Evolutionary conservation across 78 protist genomes (phyloP).

Genomic region (Pelomyxa schiedti): DNA sequence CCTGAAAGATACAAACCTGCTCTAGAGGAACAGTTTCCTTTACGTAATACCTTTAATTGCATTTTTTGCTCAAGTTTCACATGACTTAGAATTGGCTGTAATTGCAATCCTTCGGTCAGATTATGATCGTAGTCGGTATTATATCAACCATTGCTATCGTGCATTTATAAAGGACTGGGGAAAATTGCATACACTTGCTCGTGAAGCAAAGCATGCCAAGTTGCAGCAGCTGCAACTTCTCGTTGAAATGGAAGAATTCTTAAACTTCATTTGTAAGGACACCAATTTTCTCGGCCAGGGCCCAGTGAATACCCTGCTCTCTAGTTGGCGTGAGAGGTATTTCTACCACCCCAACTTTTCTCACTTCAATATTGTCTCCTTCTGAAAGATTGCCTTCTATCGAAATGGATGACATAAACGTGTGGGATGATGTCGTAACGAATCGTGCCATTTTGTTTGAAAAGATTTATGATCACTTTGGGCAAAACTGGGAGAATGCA

Average conservation of each 20-base stretch:
- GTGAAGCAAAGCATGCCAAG: slow-evolving; percentile 11
- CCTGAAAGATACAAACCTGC: slow-evolving; percentile 2
- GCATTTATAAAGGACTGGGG: slow-evolving; percentile 41
- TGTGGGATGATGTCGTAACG: slow-evolving; percentile 46
- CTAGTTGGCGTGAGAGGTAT: slow-evolving; percentile 27
- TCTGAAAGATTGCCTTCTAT: background rate
- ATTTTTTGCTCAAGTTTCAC: no score
- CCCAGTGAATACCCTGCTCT: slow-evolving; percentile 9
- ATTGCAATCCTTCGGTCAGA: slow-evolving; percentile 27
- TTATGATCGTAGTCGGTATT: slow-evolving; percentile 14
- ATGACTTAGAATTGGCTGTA: slow-evolving; percentile 38
- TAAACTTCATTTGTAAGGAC: background rate
- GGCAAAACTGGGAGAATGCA: no score
- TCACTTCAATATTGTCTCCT: background rate
- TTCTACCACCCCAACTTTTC: background rate
- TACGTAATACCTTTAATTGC: no score
- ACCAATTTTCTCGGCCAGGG: background rate
- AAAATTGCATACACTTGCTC: slow-evolving; percentile 31
- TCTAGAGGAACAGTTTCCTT: slow-evolving; percentile 31
- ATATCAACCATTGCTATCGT: slow-evolving; percentile 14
- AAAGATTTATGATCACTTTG: slow-evolving; percentile 33
- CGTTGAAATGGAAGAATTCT: slow-evolving; percentile 50
- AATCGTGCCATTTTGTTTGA: slow-evolving; percentile 29
- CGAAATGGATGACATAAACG: slow-evolving; percentile 20
- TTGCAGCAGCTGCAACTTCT: slow-evolving; percentile 41